phyloP scores from a whole-genome alignment of 345 rosid genomes.

The Eucalyptus curtisii region DNA sequence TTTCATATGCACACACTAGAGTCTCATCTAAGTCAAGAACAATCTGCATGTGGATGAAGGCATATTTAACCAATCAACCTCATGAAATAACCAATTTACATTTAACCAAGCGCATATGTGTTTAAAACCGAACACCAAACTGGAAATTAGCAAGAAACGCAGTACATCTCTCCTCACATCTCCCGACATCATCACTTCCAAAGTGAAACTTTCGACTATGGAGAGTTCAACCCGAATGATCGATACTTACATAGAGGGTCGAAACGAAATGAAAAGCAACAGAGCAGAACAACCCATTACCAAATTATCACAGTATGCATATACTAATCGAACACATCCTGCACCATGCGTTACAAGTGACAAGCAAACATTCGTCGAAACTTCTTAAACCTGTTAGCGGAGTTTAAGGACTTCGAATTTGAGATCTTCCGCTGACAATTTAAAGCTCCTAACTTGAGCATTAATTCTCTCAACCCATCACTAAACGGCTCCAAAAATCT shows the following conservation, averaged over 20 bases:
- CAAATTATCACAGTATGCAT: neutral
- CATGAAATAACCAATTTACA: neutral
- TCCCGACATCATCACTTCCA: neutral
- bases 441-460: neutral
- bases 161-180: neutral
- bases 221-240: neutral
- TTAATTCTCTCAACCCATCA: neutral
- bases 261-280: neutral
- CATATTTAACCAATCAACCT: neutral
- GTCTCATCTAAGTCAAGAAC: slow-evolving; percentile 72
- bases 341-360: neutral
- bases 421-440: neutral
- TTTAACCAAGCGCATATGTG: neutral
- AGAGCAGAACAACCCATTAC: neutral
- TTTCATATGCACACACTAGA: slow-evolving; percentile 51
- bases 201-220: neutral
- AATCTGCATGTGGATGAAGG: slow-evolving; percentile 13
- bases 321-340: neutral
- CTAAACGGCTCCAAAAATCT: neutral
- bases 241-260: neutral
- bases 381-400: neutral
- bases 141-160: neutral
- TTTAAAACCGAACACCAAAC: neutral
- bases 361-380: neutral
- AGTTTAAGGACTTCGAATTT: neutral